A percentile compares a stretch with the other conserved stretches of the same genome.
phyloP scores from a whole-genome alignment of 495 filamentous ascomycete genomes.

The Talaromyces adpressus region DNA sequence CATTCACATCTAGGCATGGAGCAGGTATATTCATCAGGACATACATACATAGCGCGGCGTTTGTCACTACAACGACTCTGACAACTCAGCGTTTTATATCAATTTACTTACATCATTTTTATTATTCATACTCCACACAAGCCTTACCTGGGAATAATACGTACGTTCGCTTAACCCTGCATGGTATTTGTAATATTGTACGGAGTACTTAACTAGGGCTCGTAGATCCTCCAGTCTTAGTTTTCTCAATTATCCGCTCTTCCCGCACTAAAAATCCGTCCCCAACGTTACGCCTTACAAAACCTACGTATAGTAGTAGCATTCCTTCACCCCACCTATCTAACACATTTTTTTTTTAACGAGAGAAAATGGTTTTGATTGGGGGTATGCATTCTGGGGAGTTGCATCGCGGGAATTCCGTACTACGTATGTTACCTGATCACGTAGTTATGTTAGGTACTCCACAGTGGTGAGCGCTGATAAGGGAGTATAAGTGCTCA shows the following conservation, averaged over 20 bases:
- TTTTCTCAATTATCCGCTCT: background rate
- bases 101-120: background rate
- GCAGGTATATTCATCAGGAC: background rate
- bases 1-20: background rate
- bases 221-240: background rate
- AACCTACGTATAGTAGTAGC: no score
- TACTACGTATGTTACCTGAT: background rate
- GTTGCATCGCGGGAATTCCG: background rate
- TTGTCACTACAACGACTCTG: background rate
- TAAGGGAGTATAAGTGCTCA: background rate
- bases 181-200: no score
- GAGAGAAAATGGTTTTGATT: background rate
- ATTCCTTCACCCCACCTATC: background rate
- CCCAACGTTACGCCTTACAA: background rate
- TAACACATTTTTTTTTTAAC: background rate
- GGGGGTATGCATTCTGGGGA: background rate
- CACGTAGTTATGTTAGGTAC: background rate
- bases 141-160: background rate
- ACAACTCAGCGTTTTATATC: background rate
- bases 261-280: background rate
- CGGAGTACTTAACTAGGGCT: background rate
- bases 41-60: conserved; percentile 3
- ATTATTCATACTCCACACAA: background rate
- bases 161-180: background rate
- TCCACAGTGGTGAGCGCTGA: background rate